phyloP scores from a whole-genome alignment of 2,329 filamentous ascomycete species.

The Aspergillus chevalieri region DNA sequence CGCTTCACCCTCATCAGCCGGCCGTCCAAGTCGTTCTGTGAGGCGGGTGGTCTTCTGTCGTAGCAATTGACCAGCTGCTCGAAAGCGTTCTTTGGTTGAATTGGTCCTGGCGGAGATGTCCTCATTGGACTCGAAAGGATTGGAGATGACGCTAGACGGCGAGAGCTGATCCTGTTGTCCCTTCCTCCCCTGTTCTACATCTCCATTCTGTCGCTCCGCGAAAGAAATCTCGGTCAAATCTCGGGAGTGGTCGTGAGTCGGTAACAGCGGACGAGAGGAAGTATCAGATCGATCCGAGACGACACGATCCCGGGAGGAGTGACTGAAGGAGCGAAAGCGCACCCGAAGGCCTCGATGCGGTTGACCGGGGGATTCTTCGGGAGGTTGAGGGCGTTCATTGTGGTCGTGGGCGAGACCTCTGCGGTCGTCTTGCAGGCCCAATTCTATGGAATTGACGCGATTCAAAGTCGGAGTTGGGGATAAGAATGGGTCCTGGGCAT shows the following conservation, averaged over 20 bases:
- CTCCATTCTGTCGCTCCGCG: background rate
- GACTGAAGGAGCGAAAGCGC: conserved; percentile 15
- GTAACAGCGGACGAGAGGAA: background rate
- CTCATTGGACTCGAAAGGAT: background rate
- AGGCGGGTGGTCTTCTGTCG: conserved; percentile 24
- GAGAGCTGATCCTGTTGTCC: background rate
- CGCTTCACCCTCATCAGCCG: conserved; percentile 25
- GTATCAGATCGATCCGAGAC: background rate
- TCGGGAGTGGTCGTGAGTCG: background rate
- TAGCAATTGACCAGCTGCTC: conserved; percentile 22
- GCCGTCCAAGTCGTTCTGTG: conserved; percentile 25
- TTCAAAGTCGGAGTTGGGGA: background rate
- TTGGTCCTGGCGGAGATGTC: conserved; percentile 2
- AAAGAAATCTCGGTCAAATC: background rate
- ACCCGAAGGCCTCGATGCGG: conserved; percentile 10
- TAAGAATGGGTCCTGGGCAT: background rate
- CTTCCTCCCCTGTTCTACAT: background rate
- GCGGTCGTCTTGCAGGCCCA: background rate
- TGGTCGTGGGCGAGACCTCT: background rate
- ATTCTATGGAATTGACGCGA: background rate
- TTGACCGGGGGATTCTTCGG: background rate
- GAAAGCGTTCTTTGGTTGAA: conserved; percentile 21
- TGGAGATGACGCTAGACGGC: background rate
- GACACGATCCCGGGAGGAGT: background rate
- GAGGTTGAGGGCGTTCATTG: background rate